Base-by-base conservation (phyloP, 306 rosid genomes). In the Spatholobus suberectus region DNA sequence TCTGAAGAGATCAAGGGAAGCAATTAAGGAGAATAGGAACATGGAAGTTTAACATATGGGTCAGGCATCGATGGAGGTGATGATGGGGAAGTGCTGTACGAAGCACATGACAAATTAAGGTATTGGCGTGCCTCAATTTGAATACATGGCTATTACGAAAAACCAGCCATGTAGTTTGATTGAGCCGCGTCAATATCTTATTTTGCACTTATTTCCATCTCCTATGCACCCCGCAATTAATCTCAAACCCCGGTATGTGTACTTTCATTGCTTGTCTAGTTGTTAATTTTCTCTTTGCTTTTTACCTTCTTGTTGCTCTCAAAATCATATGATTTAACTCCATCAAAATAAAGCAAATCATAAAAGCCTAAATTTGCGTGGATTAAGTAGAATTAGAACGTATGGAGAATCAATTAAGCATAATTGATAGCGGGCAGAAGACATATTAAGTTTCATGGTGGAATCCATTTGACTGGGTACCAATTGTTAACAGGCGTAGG, bases 101-200 rank as follows among this genome's bases (percentile, higher is more conserved):
- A 76, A 68, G 68, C 58, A 71, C 52, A 47, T 14, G 51, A 69
- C 74, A 69, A 57, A 84, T 13, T 57, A 77, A 91, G 97, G 81
- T 93, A 93, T 91, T 93, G 93, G 10, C 85, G 89, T 73, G 96
- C 67, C 93, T 93, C 97, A 93, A 93, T 90, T 85, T 89, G 90
- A 91, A 89, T 70, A 73, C 87, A 88, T 80, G 94, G 79, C 57
- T 89, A 24, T 14, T 32, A 13, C 9, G 3, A 54, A 3, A 55
- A 40, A 34, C 54, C 72, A 86, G 82, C 84, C 89, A 78, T 89
- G 91, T 84, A 87, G 29, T 91, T 87, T 90, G 86, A 93, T 91
- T 93, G 97, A 93, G 97, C 94, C 96, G 97, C 96, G 96, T 89
- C 96, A 93, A 93, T 93, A 93, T 93, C 97, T 93, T 87, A 85